Conservation (phyloP, 2,329 filamentous ascomycete genomes). For the Ceratocystis harringtonii region DNA sequence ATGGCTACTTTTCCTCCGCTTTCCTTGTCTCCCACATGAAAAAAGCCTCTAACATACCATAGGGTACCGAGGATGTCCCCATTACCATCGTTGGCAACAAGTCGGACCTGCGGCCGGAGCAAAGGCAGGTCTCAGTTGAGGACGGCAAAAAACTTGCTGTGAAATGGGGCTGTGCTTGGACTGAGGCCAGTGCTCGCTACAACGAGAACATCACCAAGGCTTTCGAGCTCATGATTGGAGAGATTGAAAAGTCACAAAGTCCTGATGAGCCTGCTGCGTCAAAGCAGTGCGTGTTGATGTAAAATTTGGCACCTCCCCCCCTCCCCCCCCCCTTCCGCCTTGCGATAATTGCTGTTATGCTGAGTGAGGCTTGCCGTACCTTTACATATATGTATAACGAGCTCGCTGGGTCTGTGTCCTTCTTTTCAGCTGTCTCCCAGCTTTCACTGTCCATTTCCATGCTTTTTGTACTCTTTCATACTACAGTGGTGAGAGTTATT, state of each 20-base stretch:
- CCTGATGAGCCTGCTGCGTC: constrained; percentile 68
- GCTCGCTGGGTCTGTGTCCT: no score
- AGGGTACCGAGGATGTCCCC: constrained; percentile 86
- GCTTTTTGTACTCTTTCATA: not conserved
- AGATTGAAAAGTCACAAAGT: constrained; percentile 91
- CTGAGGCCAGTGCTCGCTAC: constrained; percentile 84
- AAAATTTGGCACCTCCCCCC: constrained; percentile 21
- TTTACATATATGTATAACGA: no score
- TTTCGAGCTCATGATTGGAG: constrained; percentile 84
- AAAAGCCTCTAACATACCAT: not conserved
- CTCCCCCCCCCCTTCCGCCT: no score
- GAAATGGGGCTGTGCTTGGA: constrained; percentile 84
- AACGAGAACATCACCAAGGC: constrained; percentile 87
- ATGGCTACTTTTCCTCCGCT: not conserved
- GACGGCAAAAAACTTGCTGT: constrained; percentile 74
- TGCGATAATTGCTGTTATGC: no score
- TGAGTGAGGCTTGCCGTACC: no score
- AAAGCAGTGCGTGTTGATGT: constrained; percentile 80
- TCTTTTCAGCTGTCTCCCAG: no score
- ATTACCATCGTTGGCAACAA: constrained; percentile 96
- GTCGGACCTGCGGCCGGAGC: constrained; percentile 80
- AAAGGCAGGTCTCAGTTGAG: constrained; percentile 76
- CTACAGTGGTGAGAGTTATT: not conserved
- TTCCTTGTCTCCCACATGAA: no score
- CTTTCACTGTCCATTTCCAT: not conserved